Percentiles rank a stretch among this genome's conserved stretches.
Evolutionary conservation across 2,329 filamentous ascomycete species (phyloP).

Genomic region (Hirsutella thompsonii): DNA sequence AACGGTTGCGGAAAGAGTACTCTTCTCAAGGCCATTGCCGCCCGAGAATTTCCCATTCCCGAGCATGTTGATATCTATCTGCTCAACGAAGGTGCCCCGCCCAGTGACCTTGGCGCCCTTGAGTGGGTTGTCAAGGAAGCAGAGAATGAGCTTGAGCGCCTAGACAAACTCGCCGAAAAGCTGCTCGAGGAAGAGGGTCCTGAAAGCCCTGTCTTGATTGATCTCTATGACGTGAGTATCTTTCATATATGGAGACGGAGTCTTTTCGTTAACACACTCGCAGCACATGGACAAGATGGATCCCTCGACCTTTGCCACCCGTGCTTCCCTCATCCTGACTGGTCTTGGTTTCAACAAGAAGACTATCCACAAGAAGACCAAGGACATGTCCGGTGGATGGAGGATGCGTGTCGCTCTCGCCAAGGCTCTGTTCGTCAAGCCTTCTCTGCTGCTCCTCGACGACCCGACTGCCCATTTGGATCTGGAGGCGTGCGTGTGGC

Average conservation of each 20-base stretch:
- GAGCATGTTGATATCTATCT: constrained; percentile 97
- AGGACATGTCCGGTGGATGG: constrained; percentile 99
- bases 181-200: constrained; percentile 87
- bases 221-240: constrained; percentile 78
- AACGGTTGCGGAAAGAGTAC: constrained; percentile 99
- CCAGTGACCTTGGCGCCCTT: constrained; percentile 76
- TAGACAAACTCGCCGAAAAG: constrained; percentile 81
- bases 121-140: constrained; percentile 97
- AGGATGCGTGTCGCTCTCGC: constrained; percentile 97
- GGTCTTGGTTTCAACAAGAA: constrained; percentile 98
- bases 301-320: constrained; percentile 89
- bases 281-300: constrained; percentile 99
- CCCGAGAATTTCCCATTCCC: constrained; percentile 89
- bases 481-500: constrained; percentile 97
- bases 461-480: constrained; percentile 99
- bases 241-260: too few relatives aligned
- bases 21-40: constrained; percentile 86
- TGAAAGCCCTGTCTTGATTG: constrained; percentile 79
- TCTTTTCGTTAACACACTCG: not conserved
- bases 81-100: constrained; percentile 90
- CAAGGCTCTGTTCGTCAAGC: constrained; percentile 98
- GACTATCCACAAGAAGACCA: constrained; percentile 98
- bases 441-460: constrained; percentile 86
- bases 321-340: constrained; percentile 90
- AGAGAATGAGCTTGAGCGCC: constrained; percentile 77